These are phyloP conservation scores for Millerozyma miso DNA, from an alignment of 805 yeast genomes.

Conservation along the genomic window DNA sequence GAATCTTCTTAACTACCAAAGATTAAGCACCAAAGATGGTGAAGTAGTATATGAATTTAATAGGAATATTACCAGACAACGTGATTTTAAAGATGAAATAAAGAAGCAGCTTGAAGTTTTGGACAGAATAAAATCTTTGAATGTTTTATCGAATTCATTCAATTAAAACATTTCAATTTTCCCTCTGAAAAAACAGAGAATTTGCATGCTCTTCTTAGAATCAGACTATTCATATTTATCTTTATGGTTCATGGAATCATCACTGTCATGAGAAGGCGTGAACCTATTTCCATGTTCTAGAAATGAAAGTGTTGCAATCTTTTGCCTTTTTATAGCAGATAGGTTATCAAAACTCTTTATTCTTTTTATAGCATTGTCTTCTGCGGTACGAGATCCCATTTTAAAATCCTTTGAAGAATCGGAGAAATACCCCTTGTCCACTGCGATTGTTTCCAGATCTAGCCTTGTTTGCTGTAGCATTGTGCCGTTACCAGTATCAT, in stretches of 20 bases:
- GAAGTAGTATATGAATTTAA: not conserved
- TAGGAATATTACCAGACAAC: not conserved
- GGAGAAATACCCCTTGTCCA: not conserved
- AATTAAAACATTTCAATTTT: not conserved
- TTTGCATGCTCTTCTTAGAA: too few relatives aligned
- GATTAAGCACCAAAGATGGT: not conserved
- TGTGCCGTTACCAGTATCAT: not conserved
- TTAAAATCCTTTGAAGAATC: not conserved
- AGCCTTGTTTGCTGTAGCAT: not conserved
- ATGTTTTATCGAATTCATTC: constrained; percentile 1
- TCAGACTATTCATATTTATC: too few relatives aligned
- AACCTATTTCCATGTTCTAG: too few relatives aligned
- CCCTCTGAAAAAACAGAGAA: too few relatives aligned
- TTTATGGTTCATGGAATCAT: too few relatives aligned
- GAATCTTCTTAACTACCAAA: not conserved
- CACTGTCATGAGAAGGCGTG: too few relatives aligned
- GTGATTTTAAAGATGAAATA: not conserved
- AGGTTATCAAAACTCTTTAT: not conserved
- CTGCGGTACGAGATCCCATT: not conserved
- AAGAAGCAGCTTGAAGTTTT: constrained; percentile 3
- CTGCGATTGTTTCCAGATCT: not conserved
- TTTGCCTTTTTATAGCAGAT: not conserved
- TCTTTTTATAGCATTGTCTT: not conserved
- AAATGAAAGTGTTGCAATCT: too few relatives aligned
- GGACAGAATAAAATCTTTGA: constrained; percentile 4